Conservation (phyloP, 2,329 filamentous ascomycete species). For the Cladosporium halotolerans region DNA sequence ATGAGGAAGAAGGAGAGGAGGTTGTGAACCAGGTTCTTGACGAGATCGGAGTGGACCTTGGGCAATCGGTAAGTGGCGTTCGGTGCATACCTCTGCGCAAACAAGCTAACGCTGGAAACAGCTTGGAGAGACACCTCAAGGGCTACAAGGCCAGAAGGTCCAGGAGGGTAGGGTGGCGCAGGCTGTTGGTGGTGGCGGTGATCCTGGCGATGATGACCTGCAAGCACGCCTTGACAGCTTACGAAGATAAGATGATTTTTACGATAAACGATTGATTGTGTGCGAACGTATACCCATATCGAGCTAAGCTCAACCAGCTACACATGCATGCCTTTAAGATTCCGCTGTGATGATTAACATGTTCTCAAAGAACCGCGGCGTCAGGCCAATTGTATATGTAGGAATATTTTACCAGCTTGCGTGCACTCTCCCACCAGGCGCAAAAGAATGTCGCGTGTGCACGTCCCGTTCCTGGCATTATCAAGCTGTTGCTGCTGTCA, state of each 20-base stretch:
- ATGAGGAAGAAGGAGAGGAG: slow-evolving; percentile 94
- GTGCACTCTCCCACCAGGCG: too few relatives aligned
- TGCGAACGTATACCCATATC: slow-evolving; percentile 7
- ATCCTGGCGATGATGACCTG: slow-evolving; percentile 72
- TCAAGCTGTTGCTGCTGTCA: too few relatives aligned
- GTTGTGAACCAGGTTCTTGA: slow-evolving; percentile 94
- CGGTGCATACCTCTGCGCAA: not conserved
- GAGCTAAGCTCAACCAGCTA: not conserved
- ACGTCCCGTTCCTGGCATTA: too few relatives aligned
- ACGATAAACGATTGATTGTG: slow-evolving; percentile 1
- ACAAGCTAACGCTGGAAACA: slow-evolving; percentile 35
- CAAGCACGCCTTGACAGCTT: slow-evolving; percentile 90
- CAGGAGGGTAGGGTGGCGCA: slow-evolving; percentile 77
- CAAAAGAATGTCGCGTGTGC: too few relatives aligned
- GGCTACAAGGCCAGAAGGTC: slow-evolving; percentile 66
- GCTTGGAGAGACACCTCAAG: slow-evolving; percentile 87
- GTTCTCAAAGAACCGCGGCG: too few relatives aligned
- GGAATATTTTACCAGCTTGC: too few relatives aligned
- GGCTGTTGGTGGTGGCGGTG: slow-evolving; percentile 64
- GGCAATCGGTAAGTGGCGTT: slow-evolving; percentile 64
- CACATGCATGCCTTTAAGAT: too few relatives aligned
- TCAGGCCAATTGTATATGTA: too few relatives aligned
- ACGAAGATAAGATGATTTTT: slow-evolving; percentile 23
- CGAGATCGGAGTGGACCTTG: slow-evolving; percentile 92
- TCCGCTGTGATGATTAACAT: too few relatives aligned